Evolutionary conservation across 345 rosid genomes (phyloP), one percentile per base, ranked within the genome.

Genomic region (Pistacia integerrima): DNA sequence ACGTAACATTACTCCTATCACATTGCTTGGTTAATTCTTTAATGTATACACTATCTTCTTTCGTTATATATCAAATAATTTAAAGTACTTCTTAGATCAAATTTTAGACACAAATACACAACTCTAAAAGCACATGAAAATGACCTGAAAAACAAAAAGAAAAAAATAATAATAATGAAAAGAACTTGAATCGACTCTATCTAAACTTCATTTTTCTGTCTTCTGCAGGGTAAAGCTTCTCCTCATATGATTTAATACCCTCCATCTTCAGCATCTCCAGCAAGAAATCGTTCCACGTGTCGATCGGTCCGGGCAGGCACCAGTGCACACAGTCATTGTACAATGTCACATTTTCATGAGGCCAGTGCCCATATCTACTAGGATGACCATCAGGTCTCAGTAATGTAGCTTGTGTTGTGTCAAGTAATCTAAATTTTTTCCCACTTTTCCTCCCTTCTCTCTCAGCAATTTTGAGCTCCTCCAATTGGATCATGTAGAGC

Each of bases 291-390:
- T 80, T 91, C 89, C 94, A 92, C 1, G 88, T 64, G 41, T 94
- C 98, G n/a, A 94, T 88, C 0, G 98, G 97, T 25, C 98, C 97
- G 4, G 97, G 97, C 84, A 91, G 81, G 88, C 98, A 94, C 98
- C 97, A 92, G 62, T 94, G 98, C 54, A 94, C 98, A 41, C 97
- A 92, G 74, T 94, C 98, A 25, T 92, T 92, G 78, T 90, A 69
- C 72, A 94, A 58, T 0, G 92, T 79, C 44, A 91, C 98, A 36
- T 94, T 94, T 54, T 88, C 94, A 30, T 88, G 80, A 0, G 88
- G 83, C 85, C 77, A 76, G 54, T 92, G 97, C 30, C 98, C 97
- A 36, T 82, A 92, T 67, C 77, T 67, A 76, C 94, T 89, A 0
- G 94, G 97, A 73, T 94, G 97, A n/a, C 98, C 98, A 36, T 94